Evolutionary conservation across 495 filamentous ascomycete species (phyloP), one percentile per base, ranked within the genome.

Genomic region (Podospora sp.): DNA sequence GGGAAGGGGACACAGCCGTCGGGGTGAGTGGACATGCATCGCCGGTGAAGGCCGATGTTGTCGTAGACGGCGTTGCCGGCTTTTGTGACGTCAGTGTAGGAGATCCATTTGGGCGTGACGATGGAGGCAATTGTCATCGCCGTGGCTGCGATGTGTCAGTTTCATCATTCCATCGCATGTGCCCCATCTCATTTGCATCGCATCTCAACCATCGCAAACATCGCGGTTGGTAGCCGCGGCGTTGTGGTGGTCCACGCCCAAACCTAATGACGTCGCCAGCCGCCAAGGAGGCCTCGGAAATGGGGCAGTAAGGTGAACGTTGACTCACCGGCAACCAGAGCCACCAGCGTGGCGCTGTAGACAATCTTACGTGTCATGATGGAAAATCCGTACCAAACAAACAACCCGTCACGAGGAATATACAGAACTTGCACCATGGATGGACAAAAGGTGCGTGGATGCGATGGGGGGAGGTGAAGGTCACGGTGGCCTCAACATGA

Each of bases 1-100:
- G 83, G 79, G 85, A 91, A 86, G 76, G 73, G 76, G 7, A 72
- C 61, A 67, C 84, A 88, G 5, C 61, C 29, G 9, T 63, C 60
- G 68, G 46, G 71, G 71, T 40, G 80, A 69, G 27, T 61, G 35
- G 81, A 84, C 52, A 84, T 91, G 78, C 94, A 98, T 69, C 88
- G 88, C 27, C 83, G 82, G 77, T 96, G 90, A 49, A 98, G 87
- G 56, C 94, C 94, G 77, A 82, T 91, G 89, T 68, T 86, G 87
- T 81, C 91, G 84, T 71, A 83, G 81, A 82, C 90, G 71, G 72
- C 84, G 80, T 76, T 72, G 65, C 79, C 83, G 50, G 75, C 72
- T 62, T 80, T 65, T 53, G 86, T 82, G 55, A 84, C 80, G 58
- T 86, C 88, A 62, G 87, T 81, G 80, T 90, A 94, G 62, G 86